Conservation (phyloP, 192 early-diverging fungal genomes). For the Thamnidium elegans region DNA sequence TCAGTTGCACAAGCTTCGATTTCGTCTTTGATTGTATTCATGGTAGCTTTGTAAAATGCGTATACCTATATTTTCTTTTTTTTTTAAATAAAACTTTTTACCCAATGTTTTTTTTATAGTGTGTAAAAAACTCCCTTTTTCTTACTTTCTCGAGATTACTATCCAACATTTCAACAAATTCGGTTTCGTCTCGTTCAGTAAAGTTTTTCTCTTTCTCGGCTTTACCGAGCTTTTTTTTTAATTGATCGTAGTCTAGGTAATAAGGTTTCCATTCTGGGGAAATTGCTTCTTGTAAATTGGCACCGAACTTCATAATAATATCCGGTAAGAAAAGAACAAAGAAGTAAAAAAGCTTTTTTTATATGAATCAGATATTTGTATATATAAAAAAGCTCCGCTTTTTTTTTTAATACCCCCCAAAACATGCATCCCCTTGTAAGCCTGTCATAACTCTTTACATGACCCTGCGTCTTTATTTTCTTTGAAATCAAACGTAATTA, state of each 20-base stretch:
- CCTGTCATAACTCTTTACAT: too few species aligned
- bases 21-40: constrained; percentile 64
- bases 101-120: neutral
- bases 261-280: constrained; percentile 78
- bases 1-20: constrained; percentile 43
- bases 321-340: too few species aligned
- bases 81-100: neutral
- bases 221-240: constrained; percentile 81
- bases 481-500: too few species aligned
- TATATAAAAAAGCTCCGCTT: too few species aligned
- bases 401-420: too few species aligned
- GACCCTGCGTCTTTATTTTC: too few species aligned
- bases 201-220: constrained; percentile 58
- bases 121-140: too few species aligned
- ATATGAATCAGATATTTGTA: too few species aligned
- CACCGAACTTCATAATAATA: constrained; percentile 81
- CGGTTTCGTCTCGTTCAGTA: constrained; percentile 84
- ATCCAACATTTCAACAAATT: constrained; percentile 85
- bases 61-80: constrained; percentile 46
- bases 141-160: constrained; percentile 83
- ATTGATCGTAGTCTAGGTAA: constrained; percentile 76
- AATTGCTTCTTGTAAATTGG: constrained; percentile 64
- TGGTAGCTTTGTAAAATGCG: constrained; percentile 68
- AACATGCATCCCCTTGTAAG: too few species aligned
- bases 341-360: too few species aligned